Evolutionary conservation across 768 basidiomycete genomes (phyloP), one percentile per base, ranked within the genome.

Genomic region (Leccinum longicurvipes): DNA sequence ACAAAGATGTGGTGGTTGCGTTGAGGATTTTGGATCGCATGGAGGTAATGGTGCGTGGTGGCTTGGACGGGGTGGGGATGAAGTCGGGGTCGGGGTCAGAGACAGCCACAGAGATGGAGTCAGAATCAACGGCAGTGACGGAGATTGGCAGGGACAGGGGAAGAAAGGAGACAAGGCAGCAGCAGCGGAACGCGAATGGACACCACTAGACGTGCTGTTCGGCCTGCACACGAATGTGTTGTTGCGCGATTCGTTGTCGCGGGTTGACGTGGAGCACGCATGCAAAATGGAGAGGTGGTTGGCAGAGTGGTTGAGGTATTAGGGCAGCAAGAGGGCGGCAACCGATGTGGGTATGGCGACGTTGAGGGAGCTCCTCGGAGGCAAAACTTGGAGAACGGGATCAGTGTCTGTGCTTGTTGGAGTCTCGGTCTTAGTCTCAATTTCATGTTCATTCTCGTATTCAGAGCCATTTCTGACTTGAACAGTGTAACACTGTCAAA

Each of bases 201-300:
- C 27, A 11, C 28, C 31, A 14, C 53, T 53, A 19, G 57, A 60
- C 32, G n/a, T 10, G 21, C 42, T 68, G 31, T 54, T 77, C 47
- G 70, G 74, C 6, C 62, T 71, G 2, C 75, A 79, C 42, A 72
- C 73, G 0, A 73, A 71, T 39, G 62, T 76, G 47, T 52, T 81
- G 50, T n/a, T 67, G 69, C 1, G 75, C n/a, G 75, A 15, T 76
- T 79, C 29, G 56, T 78, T 21, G 31, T 67, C 11, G 60, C 71
- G 4, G 61, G 60, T 25, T n/a, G 60, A 67, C 27, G 50, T 73
- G 8, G 44, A 53, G n/a, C 69, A 65, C 7, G 74, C 76, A 5
- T 60, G 62, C 17, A 64, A 69, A 45, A 70, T 78, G 9, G 68
- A 64, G 47, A 39, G 41, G 32, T 68, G 72, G 51, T 42, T 74